Conservation (phyloP, 805 yeast species). For the Suhomyces faveliae region DNA sequence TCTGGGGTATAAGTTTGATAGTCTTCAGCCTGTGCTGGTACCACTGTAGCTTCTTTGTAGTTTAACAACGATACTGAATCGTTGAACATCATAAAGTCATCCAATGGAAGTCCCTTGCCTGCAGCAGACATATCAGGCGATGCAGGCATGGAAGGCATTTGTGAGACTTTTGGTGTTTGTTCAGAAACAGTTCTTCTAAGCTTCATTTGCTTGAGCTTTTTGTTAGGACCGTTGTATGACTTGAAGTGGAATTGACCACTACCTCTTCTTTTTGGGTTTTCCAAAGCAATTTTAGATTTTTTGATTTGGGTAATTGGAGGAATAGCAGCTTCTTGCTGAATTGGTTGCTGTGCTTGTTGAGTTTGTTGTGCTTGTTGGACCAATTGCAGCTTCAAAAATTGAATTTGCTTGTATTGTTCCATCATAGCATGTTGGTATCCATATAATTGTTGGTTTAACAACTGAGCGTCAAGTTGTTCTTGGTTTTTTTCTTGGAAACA, state of each 20-base stretch:
- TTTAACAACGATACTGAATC: slow-evolving; percentile 17
- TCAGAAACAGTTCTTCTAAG: slow-evolving; percentile 28
- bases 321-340: slow-evolving; percentile 1
- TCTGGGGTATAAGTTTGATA: slow-evolving; percentile 19
- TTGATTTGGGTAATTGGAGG: slow-evolving; percentile 14
- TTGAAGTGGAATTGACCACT: slow-evolving; percentile 27
- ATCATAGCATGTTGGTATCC: slow-evolving; percentile 22
- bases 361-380: slow-evolving; percentile 16
- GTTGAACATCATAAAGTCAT: slow-evolving; percentile 29
- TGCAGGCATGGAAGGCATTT: slow-evolving; percentile 4
- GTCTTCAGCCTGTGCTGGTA: slow-evolving; percentile 8
- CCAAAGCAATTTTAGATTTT: slow-evolving; percentile 27
- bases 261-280: slow-evolving; percentile 18
- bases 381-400: slow-evolving; percentile 22
- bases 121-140: slow-evolving; percentile 5
- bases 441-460: slow-evolving; percentile 12
- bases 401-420: slow-evolving; percentile 25
- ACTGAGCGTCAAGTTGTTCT: neutral
- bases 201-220: slow-evolving; percentile 17
- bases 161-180: slow-evolving; percentile 7
- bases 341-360: slow-evolving; percentile 10
- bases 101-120: slow-evolving; percentile 17
- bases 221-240: slow-evolving; percentile 29
- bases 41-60: slow-evolving; percentile 11
- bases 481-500: neutral